A percentile compares a stretch with the other conserved stretches of the same genome.
phyloP scores from a whole-genome alignment of 139 green algal species.

The Coelastrella sp. region DNA sequence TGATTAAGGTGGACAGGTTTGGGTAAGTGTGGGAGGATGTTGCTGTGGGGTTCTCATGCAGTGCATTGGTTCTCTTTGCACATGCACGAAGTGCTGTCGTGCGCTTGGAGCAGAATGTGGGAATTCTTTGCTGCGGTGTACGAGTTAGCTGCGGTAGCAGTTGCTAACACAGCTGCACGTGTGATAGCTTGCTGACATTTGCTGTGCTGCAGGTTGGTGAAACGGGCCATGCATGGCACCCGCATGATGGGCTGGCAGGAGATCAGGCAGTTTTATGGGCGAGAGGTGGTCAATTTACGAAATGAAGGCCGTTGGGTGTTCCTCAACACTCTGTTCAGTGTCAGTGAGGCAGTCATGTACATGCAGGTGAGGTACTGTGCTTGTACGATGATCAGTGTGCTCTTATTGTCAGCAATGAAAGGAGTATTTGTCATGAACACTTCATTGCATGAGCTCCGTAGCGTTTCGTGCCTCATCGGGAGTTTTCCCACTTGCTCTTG shows the following conservation, averaged over 20 bases:
- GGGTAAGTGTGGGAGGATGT: slow-evolving; percentile 41
- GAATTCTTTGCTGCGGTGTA: background rate
- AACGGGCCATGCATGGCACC: slow-evolving; percentile 95
- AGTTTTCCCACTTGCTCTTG: too few species aligned
- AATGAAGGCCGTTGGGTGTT: slow-evolving; percentile 91
- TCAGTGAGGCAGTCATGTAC: slow-evolving; percentile 94
- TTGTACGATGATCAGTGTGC: background rate
- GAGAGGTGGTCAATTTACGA: slow-evolving; percentile 90
- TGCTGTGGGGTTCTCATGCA: background rate
- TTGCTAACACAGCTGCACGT: background rate
- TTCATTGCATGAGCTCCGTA: background rate
- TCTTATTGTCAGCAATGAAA: slow-evolving; percentile 47
- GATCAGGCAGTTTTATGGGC: slow-evolving; percentile 83
- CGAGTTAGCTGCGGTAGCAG: background rate
- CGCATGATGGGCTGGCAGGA: slow-evolving; percentile 87
- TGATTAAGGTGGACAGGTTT: slow-evolving; percentile 82
- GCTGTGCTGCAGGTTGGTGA: slow-evolving; percentile 78
- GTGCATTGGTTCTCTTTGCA: background rate
- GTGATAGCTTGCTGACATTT: background rate
- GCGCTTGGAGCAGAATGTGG: background rate
- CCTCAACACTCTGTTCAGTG: slow-evolving; percentile 97
- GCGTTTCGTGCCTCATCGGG: too few species aligned
- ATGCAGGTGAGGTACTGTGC: slow-evolving; percentile 73
- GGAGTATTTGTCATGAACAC: slow-evolving; percentile 27
- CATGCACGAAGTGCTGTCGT: background rate